phyloP scores from a whole-genome alignment of 495 filamentous ascomycete genomes.

The Tetracladium marchalianum region DNA sequence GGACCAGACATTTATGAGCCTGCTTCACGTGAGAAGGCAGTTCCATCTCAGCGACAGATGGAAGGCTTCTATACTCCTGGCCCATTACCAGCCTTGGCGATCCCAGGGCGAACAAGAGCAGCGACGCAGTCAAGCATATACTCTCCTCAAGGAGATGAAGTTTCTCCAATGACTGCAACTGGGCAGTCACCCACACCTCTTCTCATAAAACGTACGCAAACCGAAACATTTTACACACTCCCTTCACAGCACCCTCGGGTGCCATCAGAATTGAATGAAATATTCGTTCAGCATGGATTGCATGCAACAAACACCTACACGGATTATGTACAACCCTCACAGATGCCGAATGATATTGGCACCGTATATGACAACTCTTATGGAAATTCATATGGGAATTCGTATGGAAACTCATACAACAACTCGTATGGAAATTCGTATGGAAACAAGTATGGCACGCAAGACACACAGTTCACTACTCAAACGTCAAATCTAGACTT shows the following conservation, averaged over 20 bases:
- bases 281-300: background rate
- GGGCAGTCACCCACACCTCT: background rate
- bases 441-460: constrained; percentile 7
- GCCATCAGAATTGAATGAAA: background rate
- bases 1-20: background rate
- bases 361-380: constrained; percentile 1
- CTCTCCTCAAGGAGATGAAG: constrained; percentile 1
- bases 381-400: background rate
- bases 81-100: constrained; percentile 2
- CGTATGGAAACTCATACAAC: no score
- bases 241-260: background rate
- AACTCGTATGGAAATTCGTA: no score
- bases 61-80: constrained; percentile 4
- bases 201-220: no score
- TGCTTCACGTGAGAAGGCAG: constrained; percentile 5
- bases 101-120: background rate
- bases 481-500: constrained; percentile 21
- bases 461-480: constrained; percentile 6
- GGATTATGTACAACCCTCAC: constrained; percentile 16
- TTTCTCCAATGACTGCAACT: background rate
- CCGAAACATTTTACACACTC: constrained; percentile 7
- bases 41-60: constrained; percentile 1
- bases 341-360: background rate
- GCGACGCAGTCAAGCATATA: constrained; percentile 1
- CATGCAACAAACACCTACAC: constrained; percentile 2